These are phyloP conservation scores for Elaeis oleifera DNA, from an alignment of 202 grass and related monocot species.

Conservation along the genomic window DNA sequence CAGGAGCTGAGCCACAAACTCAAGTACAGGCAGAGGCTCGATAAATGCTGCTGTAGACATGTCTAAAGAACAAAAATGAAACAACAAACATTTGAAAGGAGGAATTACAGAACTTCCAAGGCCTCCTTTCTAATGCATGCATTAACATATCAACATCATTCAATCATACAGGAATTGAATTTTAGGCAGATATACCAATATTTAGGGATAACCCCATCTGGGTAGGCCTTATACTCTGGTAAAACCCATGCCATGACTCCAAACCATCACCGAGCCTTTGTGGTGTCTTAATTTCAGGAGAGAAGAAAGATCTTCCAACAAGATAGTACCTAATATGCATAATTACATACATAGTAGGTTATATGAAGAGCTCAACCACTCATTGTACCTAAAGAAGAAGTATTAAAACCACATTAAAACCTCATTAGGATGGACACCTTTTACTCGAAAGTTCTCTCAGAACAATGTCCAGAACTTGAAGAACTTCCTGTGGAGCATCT, in stretches of 20 bases:
- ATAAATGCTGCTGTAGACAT: constrained; percentile 48
- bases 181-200: constrained; percentile 30
- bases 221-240: constrained; percentile 63
- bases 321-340: constrained; percentile 8
- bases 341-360: not conserved
- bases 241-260: constrained; percentile 54
- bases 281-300: not conserved
- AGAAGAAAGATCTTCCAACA: constrained; percentile 65
- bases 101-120: not conserved
- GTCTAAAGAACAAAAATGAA: constrained; percentile 34
- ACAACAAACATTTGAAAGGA: constrained; percentile 9
- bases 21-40: constrained; percentile 26
- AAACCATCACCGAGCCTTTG: constrained; percentile 25
- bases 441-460: constrained; percentile 27
- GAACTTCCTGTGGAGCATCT: constrained; percentile 41
- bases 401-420: not conserved
- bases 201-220: constrained; percentile 63
- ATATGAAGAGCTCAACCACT: constrained; percentile 14
- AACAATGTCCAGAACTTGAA: constrained; percentile 57
- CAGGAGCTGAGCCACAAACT: constrained; percentile 33
- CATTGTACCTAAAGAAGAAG: not conserved
- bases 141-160: constrained; percentile 4
- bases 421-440: not conserved
- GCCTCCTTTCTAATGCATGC: not conserved
- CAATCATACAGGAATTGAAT: not conserved